phyloP scores from a whole-genome alignment of 106 monocot species.

The Vanilla planifolia region DNA sequence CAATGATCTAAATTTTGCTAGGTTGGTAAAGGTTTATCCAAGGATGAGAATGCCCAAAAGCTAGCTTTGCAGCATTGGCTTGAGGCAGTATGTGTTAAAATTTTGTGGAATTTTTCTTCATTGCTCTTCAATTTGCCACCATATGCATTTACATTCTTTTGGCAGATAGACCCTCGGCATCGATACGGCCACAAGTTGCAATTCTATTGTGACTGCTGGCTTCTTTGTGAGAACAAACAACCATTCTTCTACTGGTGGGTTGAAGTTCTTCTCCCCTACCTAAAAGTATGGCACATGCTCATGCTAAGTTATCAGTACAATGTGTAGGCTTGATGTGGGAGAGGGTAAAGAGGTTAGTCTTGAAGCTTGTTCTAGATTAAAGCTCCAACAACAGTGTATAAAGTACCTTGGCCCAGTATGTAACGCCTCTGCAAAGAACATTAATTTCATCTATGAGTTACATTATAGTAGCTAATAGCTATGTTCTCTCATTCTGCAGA shows the following conservation, averaged over 20 bases:
- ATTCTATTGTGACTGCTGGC: conserved; percentile 84
- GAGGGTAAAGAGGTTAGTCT: conserved; percentile 81
- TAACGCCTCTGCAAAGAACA: background rate
- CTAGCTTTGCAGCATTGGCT: conserved; percentile 98
- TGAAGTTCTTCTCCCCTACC: background rate
- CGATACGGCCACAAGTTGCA: conserved; percentile 95
- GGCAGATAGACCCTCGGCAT: conserved; percentile 89
- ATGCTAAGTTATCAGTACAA: background rate
- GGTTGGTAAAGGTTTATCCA: conserved; percentile 96
- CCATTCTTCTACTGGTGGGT: conserved; percentile 94
- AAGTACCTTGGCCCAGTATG: conserved; percentile 89
- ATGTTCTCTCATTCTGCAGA: conserved; percentile 25
- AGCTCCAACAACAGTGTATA: conserved; percentile 86
- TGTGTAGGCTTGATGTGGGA: conserved; percentile 82
- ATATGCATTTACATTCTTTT: background rate
- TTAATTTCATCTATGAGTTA: background rate
- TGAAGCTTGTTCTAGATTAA: conserved; percentile 57
- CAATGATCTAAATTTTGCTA: conserved; percentile 9
- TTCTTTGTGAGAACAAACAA: conserved; percentile 79
- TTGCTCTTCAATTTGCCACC: background rate
- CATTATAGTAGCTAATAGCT: background rate
- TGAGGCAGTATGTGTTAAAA: conserved; percentile 63
- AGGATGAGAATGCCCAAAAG: conserved; percentile 82
- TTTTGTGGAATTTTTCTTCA: background rate
- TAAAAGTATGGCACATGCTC: background rate